These are phyloP conservation scores for Pseudofabraea citricarpa DNA, from an alignment of 2,329 filamentous ascomycete genomes.

Conservation along the genomic window DNA sequence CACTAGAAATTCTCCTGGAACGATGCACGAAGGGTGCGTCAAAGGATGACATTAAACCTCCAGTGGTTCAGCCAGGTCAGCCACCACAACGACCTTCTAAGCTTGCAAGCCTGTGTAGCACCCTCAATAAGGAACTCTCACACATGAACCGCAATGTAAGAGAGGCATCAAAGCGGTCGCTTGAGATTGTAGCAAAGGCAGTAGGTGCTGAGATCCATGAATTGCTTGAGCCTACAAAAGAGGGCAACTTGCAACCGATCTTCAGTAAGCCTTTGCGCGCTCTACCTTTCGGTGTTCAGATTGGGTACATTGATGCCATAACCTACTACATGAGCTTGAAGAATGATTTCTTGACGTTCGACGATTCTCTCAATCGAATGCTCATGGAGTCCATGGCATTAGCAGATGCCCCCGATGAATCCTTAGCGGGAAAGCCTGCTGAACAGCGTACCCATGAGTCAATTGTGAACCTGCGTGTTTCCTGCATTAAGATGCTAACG, in stretches of 20 bases:
- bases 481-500: conserved; percentile 88
- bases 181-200: conserved; percentile 76
- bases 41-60: conserved; percentile 66
- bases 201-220: conserved; percentile 79
- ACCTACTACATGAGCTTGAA: conserved; percentile 91
- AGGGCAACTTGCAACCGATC: conserved; percentile 82
- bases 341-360: conserved; percentile 83
- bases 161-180: conserved; percentile 74
- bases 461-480: conserved; percentile 86
- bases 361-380: conserved; percentile 83
- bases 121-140: conserved; percentile 81
- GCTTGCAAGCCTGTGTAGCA: conserved; percentile 72
- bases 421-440: conserved; percentile 82
- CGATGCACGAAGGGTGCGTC: conserved; percentile 74
- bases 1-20: conserved; percentile 72
- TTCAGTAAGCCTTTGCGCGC: conserved; percentile 93
- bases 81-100: conserved; percentile 57
- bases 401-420: conserved; percentile 92
- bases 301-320: conserved; percentile 96
- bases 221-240: conserved; percentile 83
- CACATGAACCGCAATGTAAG: conserved; percentile 97
- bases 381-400: conserved; percentile 91
- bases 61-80: conserved; percentile 49
- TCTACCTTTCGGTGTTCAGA: conserved; percentile 89
- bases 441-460: conserved; percentile 95